Evolutionary conservation across 768 basidiomycete species (phyloP).

Genomic region (Mrakia frigida): DNA sequence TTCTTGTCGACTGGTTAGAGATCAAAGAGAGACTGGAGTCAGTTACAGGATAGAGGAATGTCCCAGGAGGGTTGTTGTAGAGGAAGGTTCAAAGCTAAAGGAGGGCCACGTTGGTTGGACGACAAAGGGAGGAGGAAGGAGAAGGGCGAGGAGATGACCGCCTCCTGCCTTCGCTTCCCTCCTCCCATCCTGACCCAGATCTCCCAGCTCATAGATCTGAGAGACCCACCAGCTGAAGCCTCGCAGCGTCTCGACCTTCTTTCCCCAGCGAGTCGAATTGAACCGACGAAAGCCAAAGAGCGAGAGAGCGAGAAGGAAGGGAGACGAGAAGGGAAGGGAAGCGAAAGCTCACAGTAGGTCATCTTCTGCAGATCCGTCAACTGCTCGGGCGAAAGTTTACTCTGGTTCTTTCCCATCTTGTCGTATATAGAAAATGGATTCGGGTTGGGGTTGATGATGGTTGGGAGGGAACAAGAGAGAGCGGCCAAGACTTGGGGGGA

Average conservation of each 20-base stretch:
- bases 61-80: background rate
- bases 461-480: background rate
- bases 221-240: too few species aligned
- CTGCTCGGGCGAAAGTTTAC: slow-evolving; percentile 89
- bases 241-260: too few species aligned
- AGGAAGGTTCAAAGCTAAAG: background rate
- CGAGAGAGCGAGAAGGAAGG: background rate
- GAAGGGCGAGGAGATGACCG: too few species aligned
- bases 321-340: background rate
- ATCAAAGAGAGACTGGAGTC: background rate
- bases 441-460: background rate
- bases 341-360: slow-evolving; percentile 75
- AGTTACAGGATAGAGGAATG: background rate
- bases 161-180: too few species aligned
- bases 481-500: too few species aligned
- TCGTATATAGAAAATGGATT: background rate
- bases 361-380: slow-evolving; percentile 93
- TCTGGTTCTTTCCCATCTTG: slow-evolving; percentile 92
- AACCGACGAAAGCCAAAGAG: too few species aligned
- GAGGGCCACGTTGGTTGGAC: too few species aligned
- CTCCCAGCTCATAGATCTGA: too few species aligned
- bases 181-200: too few species aligned
- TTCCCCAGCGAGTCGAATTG: too few species aligned
- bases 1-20: slow-evolving; percentile 78
- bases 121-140: too few species aligned